Conservation (phyloP, 768 basidiomycete species). For the Rhodotorula toruloides region DNA sequence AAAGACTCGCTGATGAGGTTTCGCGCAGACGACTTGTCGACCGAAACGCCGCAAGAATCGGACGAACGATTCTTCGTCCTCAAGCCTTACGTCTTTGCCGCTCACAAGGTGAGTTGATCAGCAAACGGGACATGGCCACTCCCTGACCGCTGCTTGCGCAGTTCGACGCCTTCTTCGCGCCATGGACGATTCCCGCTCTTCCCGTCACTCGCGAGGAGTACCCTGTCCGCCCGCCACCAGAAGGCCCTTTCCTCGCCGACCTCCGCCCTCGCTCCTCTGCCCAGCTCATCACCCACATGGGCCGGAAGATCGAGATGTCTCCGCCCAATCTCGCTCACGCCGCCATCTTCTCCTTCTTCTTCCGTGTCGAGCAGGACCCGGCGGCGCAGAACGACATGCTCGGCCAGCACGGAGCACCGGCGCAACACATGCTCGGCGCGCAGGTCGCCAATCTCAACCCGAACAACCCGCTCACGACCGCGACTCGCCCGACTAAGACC, state of each 20-base stretch:
- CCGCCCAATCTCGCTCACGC: constrained; percentile 48
- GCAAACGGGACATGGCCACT: no score
- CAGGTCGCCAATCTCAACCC: not conserved
- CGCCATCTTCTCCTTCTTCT: constrained; percentile 49
- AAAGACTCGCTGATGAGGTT: not conserved
- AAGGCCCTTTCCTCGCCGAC: constrained; percentile 46
- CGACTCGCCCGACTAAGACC: constrained; percentile 27
- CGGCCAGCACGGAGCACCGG: constrained; percentile 22
- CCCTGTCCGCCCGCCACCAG: constrained; percentile 27
- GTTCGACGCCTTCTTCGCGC: constrained; percentile 47
- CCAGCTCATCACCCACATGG: constrained; percentile 45
- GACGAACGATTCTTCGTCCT: constrained; percentile 49
- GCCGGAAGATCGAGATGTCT: constrained; percentile 42
- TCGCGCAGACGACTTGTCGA: constrained; percentile 34
- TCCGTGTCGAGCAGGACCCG: constrained; percentile 38
- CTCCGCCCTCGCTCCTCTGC: constrained; percentile 43
- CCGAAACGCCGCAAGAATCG: constrained; percentile 43
- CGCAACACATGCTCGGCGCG: constrained; percentile 8
- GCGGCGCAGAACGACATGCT: constrained; percentile 21
- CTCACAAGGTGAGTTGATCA: constrained; percentile 44
- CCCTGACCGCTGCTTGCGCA: not conserved
- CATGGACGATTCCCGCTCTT: constrained; percentile 47
- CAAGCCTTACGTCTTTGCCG: constrained; percentile 50
- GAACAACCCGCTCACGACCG: constrained; percentile 8
- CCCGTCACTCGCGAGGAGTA: constrained; percentile 40